Conservation (phyloP, 257 asterid species). For the Solanum okadae region DNA sequence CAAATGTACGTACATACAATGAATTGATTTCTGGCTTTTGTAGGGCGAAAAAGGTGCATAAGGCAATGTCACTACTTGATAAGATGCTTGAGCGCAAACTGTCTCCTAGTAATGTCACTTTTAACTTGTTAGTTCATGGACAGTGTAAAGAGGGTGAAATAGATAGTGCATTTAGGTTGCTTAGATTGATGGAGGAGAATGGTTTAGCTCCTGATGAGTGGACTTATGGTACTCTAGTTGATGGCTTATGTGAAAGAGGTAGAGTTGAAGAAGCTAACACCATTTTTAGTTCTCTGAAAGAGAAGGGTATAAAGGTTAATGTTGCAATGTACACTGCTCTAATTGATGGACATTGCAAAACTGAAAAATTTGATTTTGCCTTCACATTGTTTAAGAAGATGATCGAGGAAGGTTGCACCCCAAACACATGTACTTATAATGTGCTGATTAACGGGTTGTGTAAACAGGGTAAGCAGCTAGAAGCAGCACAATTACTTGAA, state of each 20-base stretch:
- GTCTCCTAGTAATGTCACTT: conserved; percentile 43
- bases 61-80: conserved; percentile 56
- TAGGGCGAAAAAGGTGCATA: conserved; percentile 43
- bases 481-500: conserved; percentile 38
- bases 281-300: conserved; percentile 37
- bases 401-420: conserved; percentile 37
- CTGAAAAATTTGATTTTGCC: conserved; percentile 44
- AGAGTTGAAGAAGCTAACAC: conserved; percentile 37
- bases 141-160: conserved; percentile 54
- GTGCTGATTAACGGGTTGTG: conserved; percentile 57
- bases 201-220: conserved; percentile 47
- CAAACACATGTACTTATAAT: conserved; percentile 48
- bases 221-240: conserved; percentile 51
- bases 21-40: conserved; percentile 62
- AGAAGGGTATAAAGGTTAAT: conserved; percentile 37
- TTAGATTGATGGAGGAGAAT: conserved; percentile 51
- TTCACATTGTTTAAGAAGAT: conserved; percentile 40
- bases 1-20: conserved; percentile 59
- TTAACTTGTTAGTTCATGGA: conserved; percentile 54
- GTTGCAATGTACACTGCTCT: conserved; percentile 46
- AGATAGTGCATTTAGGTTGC: conserved; percentile 55
- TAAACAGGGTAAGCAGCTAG: conserved; percentile 37
- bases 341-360: conserved; percentile 50
- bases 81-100: conserved; percentile 45
- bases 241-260: conserved; percentile 53